Evolutionary conservation across 2,329 filamentous ascomycete genomes (phyloP).

Genomic region (Macrophomina pseudophaseolina): DNA sequence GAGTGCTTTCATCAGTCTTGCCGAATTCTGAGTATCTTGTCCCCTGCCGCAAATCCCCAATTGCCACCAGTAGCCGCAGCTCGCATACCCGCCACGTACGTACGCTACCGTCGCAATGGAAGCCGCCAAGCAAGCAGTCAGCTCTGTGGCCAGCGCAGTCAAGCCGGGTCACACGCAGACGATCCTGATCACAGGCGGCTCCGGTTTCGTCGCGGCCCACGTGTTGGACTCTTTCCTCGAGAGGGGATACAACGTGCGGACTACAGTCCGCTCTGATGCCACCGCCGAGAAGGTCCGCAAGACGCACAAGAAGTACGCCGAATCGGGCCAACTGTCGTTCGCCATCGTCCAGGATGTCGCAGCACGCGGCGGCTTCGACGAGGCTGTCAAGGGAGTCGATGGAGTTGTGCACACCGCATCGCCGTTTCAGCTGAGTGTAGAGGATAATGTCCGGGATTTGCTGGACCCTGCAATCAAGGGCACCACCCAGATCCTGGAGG

Average conservation of each 20-base stretch:
- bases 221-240: constrained; percentile 32
- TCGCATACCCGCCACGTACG: background rate
- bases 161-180: constrained; percentile 7
- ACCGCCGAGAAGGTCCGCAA: constrained; percentile 43
- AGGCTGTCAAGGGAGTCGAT: constrained; percentile 50
- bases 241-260: constrained; percentile 30
- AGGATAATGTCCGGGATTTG: constrained; percentile 33
- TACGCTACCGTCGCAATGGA: constrained; percentile 1
- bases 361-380: constrained; percentile 42
- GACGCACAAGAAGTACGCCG: constrained; percentile 42
- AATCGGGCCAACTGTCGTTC: constrained; percentile 47
- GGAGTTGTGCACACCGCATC: constrained; percentile 55
- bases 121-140: constrained; percentile 12
- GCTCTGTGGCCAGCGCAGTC: constrained; percentile 1
- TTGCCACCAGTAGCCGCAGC: constrained; percentile 9
- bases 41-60: constrained; percentile 9
- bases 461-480: constrained; percentile 55
- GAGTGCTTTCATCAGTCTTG: background rate
- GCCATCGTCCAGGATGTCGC: constrained; percentile 52
- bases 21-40: background rate
- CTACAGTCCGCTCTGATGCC: constrained; percentile 29
- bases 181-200: constrained; percentile 34
- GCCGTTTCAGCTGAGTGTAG: constrained; percentile 20
- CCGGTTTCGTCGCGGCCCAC: constrained; percentile 34
- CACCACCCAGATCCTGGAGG: constrained; percentile 49